These are phyloP conservation scores for Vitis hybrid DNA, from an alignment of 177 flowering plant genomes.

Conservation along the genomic window DNA sequence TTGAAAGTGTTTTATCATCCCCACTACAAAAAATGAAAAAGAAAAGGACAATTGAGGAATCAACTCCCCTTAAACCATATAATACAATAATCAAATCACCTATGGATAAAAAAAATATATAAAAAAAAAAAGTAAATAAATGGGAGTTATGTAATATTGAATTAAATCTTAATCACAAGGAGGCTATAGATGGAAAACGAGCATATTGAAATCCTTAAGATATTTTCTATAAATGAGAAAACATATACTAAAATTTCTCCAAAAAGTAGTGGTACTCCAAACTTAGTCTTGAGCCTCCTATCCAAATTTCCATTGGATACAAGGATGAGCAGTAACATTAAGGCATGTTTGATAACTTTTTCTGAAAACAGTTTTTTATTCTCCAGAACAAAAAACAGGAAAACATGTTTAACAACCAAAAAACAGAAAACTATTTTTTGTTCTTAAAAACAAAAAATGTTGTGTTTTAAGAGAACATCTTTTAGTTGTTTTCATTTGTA, in stretches of 20 bases:
- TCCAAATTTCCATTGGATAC: neutral
- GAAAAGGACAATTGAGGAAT: neutral
- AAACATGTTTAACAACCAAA: too few relatives aligned
- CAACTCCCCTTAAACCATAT: neutral
- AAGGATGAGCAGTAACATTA: neutral
- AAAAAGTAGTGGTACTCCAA: too few relatives aligned
- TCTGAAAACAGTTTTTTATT: too few relatives aligned
- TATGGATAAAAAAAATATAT: neutral
- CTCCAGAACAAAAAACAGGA: too few relatives aligned
- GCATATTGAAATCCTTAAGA: neutral
- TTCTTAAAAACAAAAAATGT: too few relatives aligned
- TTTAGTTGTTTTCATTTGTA: too few relatives aligned
- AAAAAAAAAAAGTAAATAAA: too few relatives aligned
- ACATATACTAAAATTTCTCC: neutral
- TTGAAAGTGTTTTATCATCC: slow-evolving; percentile 41
- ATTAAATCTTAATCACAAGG: neutral
- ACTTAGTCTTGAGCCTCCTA: too few relatives aligned
- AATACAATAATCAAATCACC: neutral
- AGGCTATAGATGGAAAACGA: neutral
- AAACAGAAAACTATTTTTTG: too few relatives aligned
- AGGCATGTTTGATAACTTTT: too few relatives aligned
- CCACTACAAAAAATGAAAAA: slow-evolving; percentile 40
- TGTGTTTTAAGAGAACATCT: too few relatives aligned
- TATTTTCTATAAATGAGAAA: neutral
- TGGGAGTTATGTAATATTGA: too few relatives aligned